Base-by-base conservation (phyloP, 2,329 filamentous ascomycete genomes). In the Aspergillus sp. region DNA sequence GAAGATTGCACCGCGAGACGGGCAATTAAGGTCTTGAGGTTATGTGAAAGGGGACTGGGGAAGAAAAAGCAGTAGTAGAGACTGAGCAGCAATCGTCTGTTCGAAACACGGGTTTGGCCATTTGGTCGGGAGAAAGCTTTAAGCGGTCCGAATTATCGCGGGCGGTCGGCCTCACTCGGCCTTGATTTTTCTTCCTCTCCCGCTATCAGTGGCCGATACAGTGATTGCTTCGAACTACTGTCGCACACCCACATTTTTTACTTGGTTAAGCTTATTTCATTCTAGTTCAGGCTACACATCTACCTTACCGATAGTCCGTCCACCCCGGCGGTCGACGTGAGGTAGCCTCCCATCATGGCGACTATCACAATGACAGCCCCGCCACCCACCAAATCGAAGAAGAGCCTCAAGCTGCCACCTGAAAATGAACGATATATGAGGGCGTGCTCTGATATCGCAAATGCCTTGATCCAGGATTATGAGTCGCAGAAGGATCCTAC, bases 401-500 rank as follows among this genome's bases (percentile, higher is more conserved):
- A 91, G 75, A 89, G 85, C 68, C 79, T 84, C 65, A 91, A 93
- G 66, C 83, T 96, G 12, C 85, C 91, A 2, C 91, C 95, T 24
- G 95, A 99, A 77, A 96, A 93, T 76, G 95, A 99, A 78, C 88
- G 95, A 52, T 97, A 90, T 74, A 85, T 98, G 75, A 86, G 92
- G 74, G 95, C 92, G 67, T 99, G 96, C 76, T 93, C 93, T 61
- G 96, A 99, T 68, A 93, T 99, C 69, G 93, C 93, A 52, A 96
- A 91, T 71, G 89, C 89, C 53, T 84, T 99, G 48, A 96, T 99
- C 67, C 91, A 97, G 71, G 93, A 98, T 70, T 91, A 96, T 72
- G 93, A 98, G 75, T 83, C 89, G 26, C 84, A 88, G 64, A 87
- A 87, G 65, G 88, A 96, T 71, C 83, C 85, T 50, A 87, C 85